Evolutionary conservation across 75 land plant genomes (phyloP).

Genomic region (Ceratopteris richardii): DNA sequence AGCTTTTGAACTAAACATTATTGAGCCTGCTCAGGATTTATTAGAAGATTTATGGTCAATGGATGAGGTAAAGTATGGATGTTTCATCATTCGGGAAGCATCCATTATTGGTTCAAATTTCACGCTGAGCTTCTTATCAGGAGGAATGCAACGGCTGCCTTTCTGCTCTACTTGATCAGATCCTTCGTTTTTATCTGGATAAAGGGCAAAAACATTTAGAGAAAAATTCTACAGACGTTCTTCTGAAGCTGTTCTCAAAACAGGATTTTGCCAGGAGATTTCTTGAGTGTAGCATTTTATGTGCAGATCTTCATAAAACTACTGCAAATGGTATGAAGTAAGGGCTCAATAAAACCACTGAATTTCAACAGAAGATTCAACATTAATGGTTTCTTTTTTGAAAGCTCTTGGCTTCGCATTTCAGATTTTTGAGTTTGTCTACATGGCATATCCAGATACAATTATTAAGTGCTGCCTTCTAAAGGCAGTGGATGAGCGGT

Average conservation of each 20-base stretch:
- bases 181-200: not conserved
- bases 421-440: conserved; percentile 4
- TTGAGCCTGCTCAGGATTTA: not conserved
- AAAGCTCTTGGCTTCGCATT: not conserved
- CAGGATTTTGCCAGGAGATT: not conserved
- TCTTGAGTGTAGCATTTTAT: conserved; percentile 2
- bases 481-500: not conserved
- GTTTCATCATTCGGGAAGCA: not conserved
- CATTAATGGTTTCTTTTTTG: not conserved
- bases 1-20: not conserved
- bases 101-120: not conserved
- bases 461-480: not conserved
- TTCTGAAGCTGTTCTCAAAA: not conserved
- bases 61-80: not conserved
- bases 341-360: not conserved
- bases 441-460: not conserved
- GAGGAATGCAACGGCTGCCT: not conserved
- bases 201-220: not conserved
- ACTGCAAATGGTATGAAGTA: not conserved
- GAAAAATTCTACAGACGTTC: not conserved
- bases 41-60: not conserved
- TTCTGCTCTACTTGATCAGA: not conserved
- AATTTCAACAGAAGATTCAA: not conserved
- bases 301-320: not conserved
- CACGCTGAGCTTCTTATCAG: not conserved